These are phyloP conservation scores for Piper longum DNA, from an alignment of 164 flowering plant genomes.

Conservation along the genomic window DNA sequence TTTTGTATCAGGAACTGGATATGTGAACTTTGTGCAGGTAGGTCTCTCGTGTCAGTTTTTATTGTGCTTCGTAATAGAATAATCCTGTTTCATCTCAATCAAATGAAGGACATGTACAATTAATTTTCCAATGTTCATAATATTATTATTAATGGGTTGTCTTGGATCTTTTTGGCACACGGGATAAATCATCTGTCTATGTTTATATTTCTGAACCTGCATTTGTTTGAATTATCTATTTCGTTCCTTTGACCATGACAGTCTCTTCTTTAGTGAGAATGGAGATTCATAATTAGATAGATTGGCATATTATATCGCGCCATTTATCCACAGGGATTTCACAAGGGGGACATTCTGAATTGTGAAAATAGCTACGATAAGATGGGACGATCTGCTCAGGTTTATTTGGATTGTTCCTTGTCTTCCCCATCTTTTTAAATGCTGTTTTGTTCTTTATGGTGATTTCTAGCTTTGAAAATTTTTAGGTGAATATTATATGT, in stretches of 20 bases:
- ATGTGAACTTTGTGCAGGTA: conserved; percentile 70
- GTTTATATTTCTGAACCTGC: not conserved
- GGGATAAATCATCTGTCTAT: not conserved
- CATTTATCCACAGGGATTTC: conserved; percentile 37
- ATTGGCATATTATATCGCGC: not conserved
- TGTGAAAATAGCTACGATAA: conserved; percentile 79
- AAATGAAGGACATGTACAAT: not conserved
- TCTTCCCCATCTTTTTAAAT: not conserved
- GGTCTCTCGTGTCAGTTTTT: conserved; percentile 4
- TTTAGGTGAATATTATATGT: conserved; percentile 75
- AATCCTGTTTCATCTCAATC: not conserved
- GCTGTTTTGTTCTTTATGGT: not conserved
- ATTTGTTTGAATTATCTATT: not conserved
- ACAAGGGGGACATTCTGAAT: conserved; percentile 60
- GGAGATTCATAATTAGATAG: not conserved
- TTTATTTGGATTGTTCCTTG: conserved; percentile 9
- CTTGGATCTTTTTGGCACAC: no score
- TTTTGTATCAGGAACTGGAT: conserved; percentile 60
- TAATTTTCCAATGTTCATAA: no score
- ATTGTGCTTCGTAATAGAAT: not conserved
- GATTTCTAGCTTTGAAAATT: conserved; percentile 4
- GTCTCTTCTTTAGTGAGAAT: not conserved
- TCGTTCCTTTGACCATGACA: not conserved
- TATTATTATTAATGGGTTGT: no score
- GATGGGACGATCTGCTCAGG: conserved; percentile 92